Conservation (phyloP, 495 filamentous ascomycete species). For the Talaromyces trachyspermus region DNA sequence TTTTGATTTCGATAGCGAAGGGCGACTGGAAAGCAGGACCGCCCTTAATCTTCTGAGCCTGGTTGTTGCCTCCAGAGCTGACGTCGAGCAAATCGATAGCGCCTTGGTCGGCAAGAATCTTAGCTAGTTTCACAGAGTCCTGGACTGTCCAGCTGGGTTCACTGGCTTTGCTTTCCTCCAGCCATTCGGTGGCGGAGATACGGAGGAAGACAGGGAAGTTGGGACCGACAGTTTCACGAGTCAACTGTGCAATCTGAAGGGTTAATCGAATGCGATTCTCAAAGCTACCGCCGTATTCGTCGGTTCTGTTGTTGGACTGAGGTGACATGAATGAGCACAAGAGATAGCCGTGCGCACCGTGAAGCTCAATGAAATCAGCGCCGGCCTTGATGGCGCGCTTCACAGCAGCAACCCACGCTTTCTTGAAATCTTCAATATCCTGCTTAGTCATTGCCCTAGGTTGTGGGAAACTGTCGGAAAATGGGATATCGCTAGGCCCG, state of each 20-base stretch:
- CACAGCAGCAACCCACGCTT: constrained; percentile 47
- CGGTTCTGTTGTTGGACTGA: constrained; percentile 38
- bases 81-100: constrained; percentile 61
- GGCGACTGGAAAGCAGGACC: constrained; percentile 58
- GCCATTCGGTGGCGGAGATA: constrained; percentile 57
- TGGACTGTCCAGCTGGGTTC: constrained; percentile 51
- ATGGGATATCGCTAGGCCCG: constrained; percentile 12
- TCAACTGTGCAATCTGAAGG: constrained; percentile 9
- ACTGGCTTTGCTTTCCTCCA: constrained; percentile 39
- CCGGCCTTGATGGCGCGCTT: constrained; percentile 51
- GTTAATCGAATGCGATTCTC: constrained; percentile 30
- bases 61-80: constrained; percentile 51
- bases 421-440: constrained; percentile 50
- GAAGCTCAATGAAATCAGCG: constrained; percentile 47
- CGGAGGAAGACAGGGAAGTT: constrained; percentile 54
- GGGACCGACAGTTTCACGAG: constrained; percentile 4
- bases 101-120: constrained; percentile 50
- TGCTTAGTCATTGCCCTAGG: constrained; percentile 24
- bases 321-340: constrained; percentile 49
- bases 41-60: constrained; percentile 39
- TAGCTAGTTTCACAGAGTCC: constrained; percentile 50
- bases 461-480: constrained; percentile 20
- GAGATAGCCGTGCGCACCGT: constrained; percentile 48
- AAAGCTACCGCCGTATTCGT: constrained; percentile 41
- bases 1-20: constrained; percentile 57